A percentile compares a stretch with the other conserved stretches of the same genome.
Conservation (phyloP, 2,329 filamentous ascomycete species). For the Arthrobotrys pseudoclavata region DNA sequence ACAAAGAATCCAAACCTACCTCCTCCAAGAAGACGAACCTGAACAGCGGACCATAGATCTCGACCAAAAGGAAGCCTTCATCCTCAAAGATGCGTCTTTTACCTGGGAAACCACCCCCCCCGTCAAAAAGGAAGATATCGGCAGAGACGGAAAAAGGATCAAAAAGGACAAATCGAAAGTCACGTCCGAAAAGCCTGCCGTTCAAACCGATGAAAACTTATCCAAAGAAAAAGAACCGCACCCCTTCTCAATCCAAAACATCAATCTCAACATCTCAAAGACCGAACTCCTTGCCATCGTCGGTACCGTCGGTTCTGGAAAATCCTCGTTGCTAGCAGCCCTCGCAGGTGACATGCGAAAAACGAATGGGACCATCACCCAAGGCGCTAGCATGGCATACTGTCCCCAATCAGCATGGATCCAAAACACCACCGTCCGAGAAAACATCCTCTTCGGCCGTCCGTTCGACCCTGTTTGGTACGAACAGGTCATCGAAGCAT, state of each 20-base stretch:
- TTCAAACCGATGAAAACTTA: conserved; percentile 65
- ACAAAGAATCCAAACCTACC: conserved; percentile 86
- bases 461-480: conserved; percentile 89
- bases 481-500: conserved; percentile 65
- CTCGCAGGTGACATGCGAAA: conserved; percentile 95
- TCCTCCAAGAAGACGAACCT: conserved; percentile 80
- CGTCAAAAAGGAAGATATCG: conserved; percentile 79
- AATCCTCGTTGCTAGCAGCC: conserved; percentile 90
- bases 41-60: conserved; percentile 63
- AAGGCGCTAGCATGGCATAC: conserved; percentile 88
- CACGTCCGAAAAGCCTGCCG: conserved; percentile 78
- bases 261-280: conserved; percentile 90
- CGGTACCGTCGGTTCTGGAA: conserved; percentile 90
- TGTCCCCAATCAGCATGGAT: conserved; percentile 95
- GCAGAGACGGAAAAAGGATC: conserved; percentile 87
- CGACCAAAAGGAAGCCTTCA: conserved; percentile 62
- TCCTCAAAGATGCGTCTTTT: conserved; percentile 76
- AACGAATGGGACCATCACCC: conserved; percentile 81
- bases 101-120: conserved; percentile 82
- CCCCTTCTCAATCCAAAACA: conserved; percentile 89
- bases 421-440: conserved; percentile 96
- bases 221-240: conserved; percentile 74
- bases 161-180: conserved; percentile 86
- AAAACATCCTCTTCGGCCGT: conserved; percentile 97
- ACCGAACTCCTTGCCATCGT: conserved; percentile 93